phyloP scores from a whole-genome alignment of 208 protist genomes.

The Trichomonas tenax region DNA sequence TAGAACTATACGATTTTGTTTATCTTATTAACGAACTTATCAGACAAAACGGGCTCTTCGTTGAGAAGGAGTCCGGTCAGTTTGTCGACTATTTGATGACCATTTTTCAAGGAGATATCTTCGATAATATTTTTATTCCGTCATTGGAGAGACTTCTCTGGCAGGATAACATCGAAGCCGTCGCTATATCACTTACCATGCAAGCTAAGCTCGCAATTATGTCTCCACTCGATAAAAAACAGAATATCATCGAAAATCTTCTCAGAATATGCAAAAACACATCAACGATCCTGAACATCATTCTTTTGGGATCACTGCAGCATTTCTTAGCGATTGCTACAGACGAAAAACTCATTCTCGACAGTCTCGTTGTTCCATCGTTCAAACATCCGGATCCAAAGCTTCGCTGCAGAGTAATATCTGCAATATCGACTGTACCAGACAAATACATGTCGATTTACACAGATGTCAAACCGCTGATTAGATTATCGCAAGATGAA shows the following conservation, averaged over 20 bases:
- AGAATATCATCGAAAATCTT: neutral
- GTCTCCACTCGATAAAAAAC: neutral
- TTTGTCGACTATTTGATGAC: neutral
- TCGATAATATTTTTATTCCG: neutral
- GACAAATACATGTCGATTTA: neutral
- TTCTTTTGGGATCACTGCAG: neutral
- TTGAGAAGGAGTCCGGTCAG: neutral
- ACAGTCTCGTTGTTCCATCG: neutral
- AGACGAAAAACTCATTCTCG: neutral
- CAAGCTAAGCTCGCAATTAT: neutral
- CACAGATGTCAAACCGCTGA: neutral
- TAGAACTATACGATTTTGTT: neutral
- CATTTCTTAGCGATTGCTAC: neutral
- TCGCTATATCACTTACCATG: neutral
- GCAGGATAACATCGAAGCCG: neutral
- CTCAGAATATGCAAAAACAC: neutral
- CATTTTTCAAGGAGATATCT: neutral
- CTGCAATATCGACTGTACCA: neutral
- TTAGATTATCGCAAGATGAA: neutral
- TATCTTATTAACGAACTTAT: neutral
- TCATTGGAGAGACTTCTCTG: neutral
- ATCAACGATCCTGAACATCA: neutral
- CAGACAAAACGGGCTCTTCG: neutral
- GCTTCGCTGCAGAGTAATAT: neutral
- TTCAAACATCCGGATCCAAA: neutral